Percentiles rank a stretch among this genome's conserved stretches.
These are phyloP conservation scores for Colletotrichum higginsianum DNA, from an alignment of 2,329 filamentous ascomycete species.

Conservation along the genomic window DNA sequence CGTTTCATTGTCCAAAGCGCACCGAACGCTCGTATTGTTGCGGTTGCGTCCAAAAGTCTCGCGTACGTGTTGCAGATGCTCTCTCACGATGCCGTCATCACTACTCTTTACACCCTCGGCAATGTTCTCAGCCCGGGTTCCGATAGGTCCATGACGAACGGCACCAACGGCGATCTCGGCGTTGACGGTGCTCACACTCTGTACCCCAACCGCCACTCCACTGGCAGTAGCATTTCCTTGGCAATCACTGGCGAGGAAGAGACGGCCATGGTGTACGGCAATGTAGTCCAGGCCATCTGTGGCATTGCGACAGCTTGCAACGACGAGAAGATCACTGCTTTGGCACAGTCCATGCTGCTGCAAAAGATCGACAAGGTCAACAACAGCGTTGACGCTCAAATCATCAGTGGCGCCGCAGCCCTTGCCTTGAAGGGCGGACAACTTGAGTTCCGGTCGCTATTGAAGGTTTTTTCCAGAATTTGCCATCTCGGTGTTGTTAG, in stretches of 20 bases:
- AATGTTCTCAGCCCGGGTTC: constrained; percentile 88
- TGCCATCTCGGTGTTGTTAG: constrained; percentile 81
- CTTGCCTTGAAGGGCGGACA: constrained; percentile 84
- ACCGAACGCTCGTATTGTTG: constrained; percentile 77
- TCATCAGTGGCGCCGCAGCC: constrained; percentile 85
- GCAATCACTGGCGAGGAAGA: constrained; percentile 84
- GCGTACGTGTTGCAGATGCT: constrained; percentile 85
- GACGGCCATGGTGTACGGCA: constrained; percentile 81
- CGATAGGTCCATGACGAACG: constrained; percentile 69
- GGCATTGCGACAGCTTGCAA: constrained; percentile 86
- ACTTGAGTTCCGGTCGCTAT: constrained; percentile 86
- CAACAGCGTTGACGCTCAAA: constrained; percentile 83
- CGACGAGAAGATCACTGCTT: constrained; percentile 92
- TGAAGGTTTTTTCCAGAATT: constrained; percentile 86
- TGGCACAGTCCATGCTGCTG: constrained; percentile 95
- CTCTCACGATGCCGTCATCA: constrained; percentile 94
- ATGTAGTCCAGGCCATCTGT: constrained; percentile 95
- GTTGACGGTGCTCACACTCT: constrained; percentile 58
- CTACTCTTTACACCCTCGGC: constrained; percentile 94
- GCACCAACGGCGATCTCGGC: constrained; percentile 59
- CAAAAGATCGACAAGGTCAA: constrained; percentile 94
- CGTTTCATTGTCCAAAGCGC: constrained; percentile 90
- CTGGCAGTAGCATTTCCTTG: constrained; percentile 85
- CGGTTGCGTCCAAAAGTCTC: constrained; percentile 86
- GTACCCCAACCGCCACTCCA: constrained; percentile 71